A percentile compares a stretch with the other conserved stretches of the same genome.
Conservation (phyloP, 2,329 filamentous ascomycete species). For the Alternaria incomplexa region DNA sequence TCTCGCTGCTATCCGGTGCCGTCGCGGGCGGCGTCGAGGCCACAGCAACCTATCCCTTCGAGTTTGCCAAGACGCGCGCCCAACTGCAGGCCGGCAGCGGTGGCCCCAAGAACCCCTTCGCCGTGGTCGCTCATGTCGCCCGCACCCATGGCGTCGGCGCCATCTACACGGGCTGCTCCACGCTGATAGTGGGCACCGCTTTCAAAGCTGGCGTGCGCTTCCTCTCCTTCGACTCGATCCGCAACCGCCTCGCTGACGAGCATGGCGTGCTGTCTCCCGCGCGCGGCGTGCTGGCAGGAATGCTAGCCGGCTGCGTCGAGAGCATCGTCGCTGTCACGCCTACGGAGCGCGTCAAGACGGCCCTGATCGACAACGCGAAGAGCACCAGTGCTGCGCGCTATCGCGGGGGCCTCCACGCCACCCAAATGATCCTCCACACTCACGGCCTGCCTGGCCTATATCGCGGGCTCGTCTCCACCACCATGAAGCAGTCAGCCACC, state of each 20-base stretch:
- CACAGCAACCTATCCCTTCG: constrained; percentile 52
- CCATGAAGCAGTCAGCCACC: constrained; percentile 57
- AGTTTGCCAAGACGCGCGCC: constrained; percentile 43
- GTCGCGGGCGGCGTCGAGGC: constrained; percentile 62
- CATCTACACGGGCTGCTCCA: constrained; percentile 42
- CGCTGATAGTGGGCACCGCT: constrained; percentile 35
- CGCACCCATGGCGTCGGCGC: constrained; percentile 30
- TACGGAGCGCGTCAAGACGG: constrained; percentile 40
- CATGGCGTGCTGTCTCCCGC: constrained; percentile 31
- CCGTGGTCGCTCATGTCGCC: constrained; percentile 25
- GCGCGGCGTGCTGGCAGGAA: constrained; percentile 34
- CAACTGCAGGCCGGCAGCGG: constrained; percentile 27
- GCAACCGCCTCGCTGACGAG: constrained; percentile 32
- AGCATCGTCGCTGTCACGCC: constrained; percentile 40
- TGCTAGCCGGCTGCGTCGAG: constrained; percentile 35
- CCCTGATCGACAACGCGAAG: constrained; percentile 42
- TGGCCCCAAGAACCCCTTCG: constrained; percentile 26
- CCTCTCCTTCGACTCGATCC: constrained; percentile 39
- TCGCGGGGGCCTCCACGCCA: constrained; percentile 27
- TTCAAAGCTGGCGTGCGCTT: constrained; percentile 44
- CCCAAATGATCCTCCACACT: constrained; percentile 41
- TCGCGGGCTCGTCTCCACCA: constrained; percentile 54
- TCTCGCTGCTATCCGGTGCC: constrained; percentile 58
- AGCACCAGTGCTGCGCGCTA: constrained; percentile 22
- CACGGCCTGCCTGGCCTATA: constrained; percentile 54